These are phyloP conservation scores for Incumbomyces delicatus DNA, from an alignment of 2,329 filamentous ascomycete genomes.

Conservation along the genomic window DNA sequence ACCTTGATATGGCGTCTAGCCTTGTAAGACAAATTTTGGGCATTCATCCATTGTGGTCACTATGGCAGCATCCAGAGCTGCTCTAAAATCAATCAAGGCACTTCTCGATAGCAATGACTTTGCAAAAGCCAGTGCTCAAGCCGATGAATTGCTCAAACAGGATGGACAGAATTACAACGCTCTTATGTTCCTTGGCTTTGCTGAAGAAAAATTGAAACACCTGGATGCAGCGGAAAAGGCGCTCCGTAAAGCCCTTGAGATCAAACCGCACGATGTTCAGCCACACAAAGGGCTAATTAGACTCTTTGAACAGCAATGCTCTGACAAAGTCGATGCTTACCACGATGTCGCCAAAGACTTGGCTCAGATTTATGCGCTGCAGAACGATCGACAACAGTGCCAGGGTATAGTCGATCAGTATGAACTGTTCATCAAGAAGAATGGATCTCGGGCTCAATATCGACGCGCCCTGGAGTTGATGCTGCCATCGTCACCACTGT, in stretches of 20 bases:
- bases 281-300: conserved; percentile 85
- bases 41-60: not conserved
- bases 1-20: too few relatives aligned
- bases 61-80: conserved; percentile 52
- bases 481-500: conserved; percentile 72
- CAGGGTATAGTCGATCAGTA: conserved; percentile 68
- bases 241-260: conserved; percentile 61
- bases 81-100: conserved; percentile 71
- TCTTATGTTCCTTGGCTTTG: conserved; percentile 79
- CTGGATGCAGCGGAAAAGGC: conserved; percentile 63
- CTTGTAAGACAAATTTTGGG: too few relatives aligned
- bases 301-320: conserved; percentile 69
- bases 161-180: conserved; percentile 77
- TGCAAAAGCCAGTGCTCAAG: conserved; percentile 61
- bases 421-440: conserved; percentile 58
- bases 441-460: conserved; percentile 65
- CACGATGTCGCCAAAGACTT: conserved; percentile 62
- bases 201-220: conserved; percentile 65
- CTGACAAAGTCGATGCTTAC: conserved; percentile 61
- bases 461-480: conserved; percentile 66
- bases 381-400: conserved; percentile 49
- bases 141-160: conserved; percentile 57
- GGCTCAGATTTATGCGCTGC: conserved; percentile 62
- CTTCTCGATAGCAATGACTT: conserved; percentile 71
- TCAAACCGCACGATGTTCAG: conserved; percentile 68